A percentile compares a stretch with the other conserved stretches of the same genome.
phyloP scores from a whole-genome alignment of 2,329 filamentous ascomycete genomes.

The Pseudogymnoascus verrucosus region DNA sequence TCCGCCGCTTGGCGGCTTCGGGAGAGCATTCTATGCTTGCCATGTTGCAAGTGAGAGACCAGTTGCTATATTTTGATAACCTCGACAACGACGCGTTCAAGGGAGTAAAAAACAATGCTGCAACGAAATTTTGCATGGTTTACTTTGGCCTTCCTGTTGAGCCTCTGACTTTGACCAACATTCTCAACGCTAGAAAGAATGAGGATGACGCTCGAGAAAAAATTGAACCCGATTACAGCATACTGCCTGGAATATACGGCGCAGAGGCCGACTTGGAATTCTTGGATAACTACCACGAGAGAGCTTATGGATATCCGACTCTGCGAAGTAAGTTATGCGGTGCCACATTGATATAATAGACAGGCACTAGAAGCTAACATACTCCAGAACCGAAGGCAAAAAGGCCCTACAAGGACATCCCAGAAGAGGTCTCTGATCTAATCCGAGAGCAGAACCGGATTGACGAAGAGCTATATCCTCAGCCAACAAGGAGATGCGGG shows the following conservation, averaged over 20 bases:
- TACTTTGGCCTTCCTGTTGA: slow-evolving; percentile 26
- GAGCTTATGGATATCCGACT: slow-evolving; percentile 21
- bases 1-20: slow-evolving; percentile 13
- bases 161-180: slow-evolving; percentile 21
- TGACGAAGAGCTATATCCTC: not conserved
- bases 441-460: not conserved
- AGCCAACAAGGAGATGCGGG: not conserved
- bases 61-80: slow-evolving; percentile 16
- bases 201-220: slow-evolving; percentile 16
- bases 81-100: slow-evolving; percentile 16
- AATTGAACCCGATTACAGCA: slow-evolving; percentile 10
- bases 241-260: slow-evolving; percentile 18
- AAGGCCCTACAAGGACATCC: not conserved
- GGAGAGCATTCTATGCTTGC: slow-evolving; percentile 14
- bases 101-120: slow-evolving; percentile 20
- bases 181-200: slow-evolving; percentile 14
- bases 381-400: not conserved
- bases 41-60: slow-evolving; percentile 11
- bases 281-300: slow-evolving; percentile 23
- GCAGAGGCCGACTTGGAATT: slow-evolving; percentile 24
- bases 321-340: slow-evolving; percentile 20
- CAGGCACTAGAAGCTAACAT: not conserved
- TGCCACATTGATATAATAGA: not conserved
- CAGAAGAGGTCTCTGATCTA: not conserved
- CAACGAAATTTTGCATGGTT: slow-evolving; percentile 26